phyloP scores from a whole-genome alignment of 306 rosid genomes.

The Quercus dentata region DNA sequence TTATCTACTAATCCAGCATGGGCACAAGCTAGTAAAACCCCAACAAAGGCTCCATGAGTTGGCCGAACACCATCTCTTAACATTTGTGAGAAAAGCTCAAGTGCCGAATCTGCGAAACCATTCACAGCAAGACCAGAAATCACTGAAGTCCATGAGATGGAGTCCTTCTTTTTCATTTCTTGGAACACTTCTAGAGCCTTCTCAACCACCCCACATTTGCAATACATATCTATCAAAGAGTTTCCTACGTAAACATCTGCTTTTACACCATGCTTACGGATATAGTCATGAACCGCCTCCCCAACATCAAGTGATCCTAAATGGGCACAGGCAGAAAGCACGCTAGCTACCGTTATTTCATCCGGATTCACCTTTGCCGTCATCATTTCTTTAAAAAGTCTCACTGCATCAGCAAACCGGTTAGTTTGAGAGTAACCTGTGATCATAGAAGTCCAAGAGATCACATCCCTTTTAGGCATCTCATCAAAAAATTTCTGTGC shows the following conservation, averaged over 20 bases:
- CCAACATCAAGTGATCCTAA: conserved; percentile 81
- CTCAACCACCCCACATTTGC: conserved; percentile 78
- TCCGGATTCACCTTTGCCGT: conserved; percentile 69
- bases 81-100: conserved; percentile 59
- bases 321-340: conserved; percentile 92
- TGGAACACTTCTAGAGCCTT: conserved; percentile 67
- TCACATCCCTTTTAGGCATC: conserved; percentile 67
- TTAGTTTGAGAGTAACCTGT: conserved; percentile 65
- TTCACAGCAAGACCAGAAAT: conserved; percentile 86
- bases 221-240: conserved; percentile 79
- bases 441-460: conserved; percentile 89
- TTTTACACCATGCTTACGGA: conserved; percentile 49
- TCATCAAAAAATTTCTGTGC: conserved; percentile 52
- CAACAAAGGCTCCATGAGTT: conserved; percentile 68
- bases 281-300: conserved; percentile 54
- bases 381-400: conserved; percentile 79
- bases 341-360: conserved; percentile 59
- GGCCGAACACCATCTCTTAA: conserved; percentile 55
- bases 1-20: conserved; percentile 78
- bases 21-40: conserved; percentile 74
- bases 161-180: conserved; percentile 62
- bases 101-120: conserved; percentile 68
- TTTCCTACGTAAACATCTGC: conserved; percentile 69
- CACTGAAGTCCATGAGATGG: conserved; percentile 68
- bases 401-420: conserved; percentile 55